phyloP scores from a whole-genome alignment of 2,329 filamentous ascomycete genomes.

The Raffaelea ambrosiae region DNA sequence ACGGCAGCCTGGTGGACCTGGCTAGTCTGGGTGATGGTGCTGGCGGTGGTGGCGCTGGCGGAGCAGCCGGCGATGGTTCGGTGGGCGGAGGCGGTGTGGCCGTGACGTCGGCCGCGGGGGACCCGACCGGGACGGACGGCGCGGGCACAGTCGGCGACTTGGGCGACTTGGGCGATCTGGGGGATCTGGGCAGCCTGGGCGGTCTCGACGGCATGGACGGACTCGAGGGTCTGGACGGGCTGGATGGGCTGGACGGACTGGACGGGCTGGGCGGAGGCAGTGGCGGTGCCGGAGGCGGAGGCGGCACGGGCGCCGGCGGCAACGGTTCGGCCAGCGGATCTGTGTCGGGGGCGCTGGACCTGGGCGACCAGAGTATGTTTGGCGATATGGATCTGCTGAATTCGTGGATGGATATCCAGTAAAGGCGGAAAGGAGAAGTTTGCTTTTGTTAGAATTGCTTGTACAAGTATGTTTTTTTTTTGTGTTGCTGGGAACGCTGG shows the following conservation, averaged over 20 bases:
- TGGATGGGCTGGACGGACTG: constrained; percentile 5
- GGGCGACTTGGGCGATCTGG: constrained; percentile 8
- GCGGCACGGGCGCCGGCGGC: background rate
- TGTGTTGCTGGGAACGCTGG: no score
- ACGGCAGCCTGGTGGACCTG: constrained; percentile 4
- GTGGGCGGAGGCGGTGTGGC: background rate
- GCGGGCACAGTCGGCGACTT: constrained; percentile 5
- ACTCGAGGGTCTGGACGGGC: constrained; percentile 7
- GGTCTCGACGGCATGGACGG: constrained; percentile 5
- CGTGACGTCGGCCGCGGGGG: background rate
- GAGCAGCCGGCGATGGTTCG: background rate
- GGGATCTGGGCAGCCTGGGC: constrained; percentile 7
- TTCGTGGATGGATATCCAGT: constrained; percentile 15
- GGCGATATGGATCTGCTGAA: constrained; percentile 15
- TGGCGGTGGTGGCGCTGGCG: no score
- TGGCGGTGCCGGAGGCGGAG: background rate
- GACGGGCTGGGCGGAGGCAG: constrained; percentile 3
- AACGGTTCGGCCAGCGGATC: background rate
- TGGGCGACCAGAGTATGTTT: constrained; percentile 16
- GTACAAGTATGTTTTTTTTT: no score
- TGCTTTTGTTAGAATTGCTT: no score
- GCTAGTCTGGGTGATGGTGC: background rate
- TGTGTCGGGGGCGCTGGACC: constrained; percentile 2
- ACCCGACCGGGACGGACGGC: background rate
- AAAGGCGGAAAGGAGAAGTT: background rate